Base-by-base conservation (phyloP, 352 stramenopile genomes). In the Phytophthora citricola region DNA sequence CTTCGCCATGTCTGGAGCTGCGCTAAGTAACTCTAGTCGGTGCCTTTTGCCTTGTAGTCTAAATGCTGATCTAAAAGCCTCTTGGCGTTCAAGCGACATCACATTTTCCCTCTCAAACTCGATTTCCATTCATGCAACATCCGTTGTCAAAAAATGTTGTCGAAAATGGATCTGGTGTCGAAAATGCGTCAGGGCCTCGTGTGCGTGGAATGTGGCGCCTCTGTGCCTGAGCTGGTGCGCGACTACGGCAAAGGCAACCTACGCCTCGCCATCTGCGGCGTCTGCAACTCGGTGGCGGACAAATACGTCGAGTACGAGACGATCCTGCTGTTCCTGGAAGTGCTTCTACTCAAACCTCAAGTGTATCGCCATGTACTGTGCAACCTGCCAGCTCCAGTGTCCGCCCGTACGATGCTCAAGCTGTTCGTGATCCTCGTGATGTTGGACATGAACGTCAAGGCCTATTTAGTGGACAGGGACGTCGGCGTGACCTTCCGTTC, bases 221-320 rank as follows among this genome's bases (percentile, higher is more conserved):
- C 69, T 9, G 84, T 93, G 58, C 69, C 74, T 26, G 72, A 84
- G 32, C 73, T 92, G 6, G 85, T 93, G 68, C 83, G 85, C 39
- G 87, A 96, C 71, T 96, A 94, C 61, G 88, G 89, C 32, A 93
- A 92, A 52, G 88, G 89, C 15, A 96, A 95, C 72, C 60, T 96
- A 29, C 87, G 87, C 2, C 78, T 96, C 6, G 79, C 71, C 17
- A 93, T 92, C 57, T 96, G 89, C 51, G 52, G 27, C 5, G 45
- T 17, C 14, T 96, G 89, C 79, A 91, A 92, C 59, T 60, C 71
- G 0, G 81, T 94, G 20, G 83, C 86, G 3, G 89, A 96, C 69
- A 92, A 92, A 66, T 96, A 96, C 64, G 87, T 96, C 69, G 89
- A 96, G 76, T 95, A 91, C 58, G 89, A 95, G 63, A 83, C 81